Evolutionary conservation across 805 yeast species (phyloP).

Genomic region (Brettanomyces nanus): DNA sequence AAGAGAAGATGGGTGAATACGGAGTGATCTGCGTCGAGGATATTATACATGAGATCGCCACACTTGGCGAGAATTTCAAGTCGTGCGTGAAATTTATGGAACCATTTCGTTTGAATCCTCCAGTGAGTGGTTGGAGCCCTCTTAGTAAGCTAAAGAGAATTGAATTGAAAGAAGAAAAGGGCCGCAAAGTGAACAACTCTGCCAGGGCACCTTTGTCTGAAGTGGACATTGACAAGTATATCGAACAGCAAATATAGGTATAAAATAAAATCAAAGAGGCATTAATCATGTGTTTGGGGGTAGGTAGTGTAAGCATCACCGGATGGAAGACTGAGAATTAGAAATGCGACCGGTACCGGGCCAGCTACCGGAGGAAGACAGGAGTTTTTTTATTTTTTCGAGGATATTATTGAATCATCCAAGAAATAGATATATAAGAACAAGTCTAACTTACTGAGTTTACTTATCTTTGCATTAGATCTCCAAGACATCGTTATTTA

Average conservation of each 20-base stretch:
- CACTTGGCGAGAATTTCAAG: slow-evolving; percentile 59
- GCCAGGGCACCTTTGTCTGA: slow-evolving; percentile 60
- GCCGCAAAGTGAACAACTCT: slow-evolving; percentile 44
- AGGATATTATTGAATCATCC: no score
- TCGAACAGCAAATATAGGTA: slow-evolving; percentile 53
- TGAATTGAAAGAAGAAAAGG: slow-evolving; percentile 44
- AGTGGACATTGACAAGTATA: slow-evolving; percentile 64
- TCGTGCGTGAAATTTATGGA: slow-evolving; percentile 51
- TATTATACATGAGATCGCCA: slow-evolving; percentile 59
- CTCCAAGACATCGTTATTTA: no score
- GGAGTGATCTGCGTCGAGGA: slow-evolving; percentile 79
- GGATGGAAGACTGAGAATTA: no score
- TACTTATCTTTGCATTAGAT: no score
- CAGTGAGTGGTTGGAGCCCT: slow-evolving; percentile 70
- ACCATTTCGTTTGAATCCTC: slow-evolving; percentile 64
- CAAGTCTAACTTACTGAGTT: no score
- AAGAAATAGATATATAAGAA: no score
- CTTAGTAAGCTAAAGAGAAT: slow-evolving; percentile 59
- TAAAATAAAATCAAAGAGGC: no score
- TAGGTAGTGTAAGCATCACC: no score
- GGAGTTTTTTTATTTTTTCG: no score
- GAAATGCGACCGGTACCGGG: no score
- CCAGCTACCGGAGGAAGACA: no score
- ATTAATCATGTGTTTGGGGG: no score
- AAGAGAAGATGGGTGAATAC: slow-evolving; percentile 58